phyloP scores from a whole-genome alignment of 495 filamentous ascomycete genomes.

The Hamigera avellanea region DNA sequence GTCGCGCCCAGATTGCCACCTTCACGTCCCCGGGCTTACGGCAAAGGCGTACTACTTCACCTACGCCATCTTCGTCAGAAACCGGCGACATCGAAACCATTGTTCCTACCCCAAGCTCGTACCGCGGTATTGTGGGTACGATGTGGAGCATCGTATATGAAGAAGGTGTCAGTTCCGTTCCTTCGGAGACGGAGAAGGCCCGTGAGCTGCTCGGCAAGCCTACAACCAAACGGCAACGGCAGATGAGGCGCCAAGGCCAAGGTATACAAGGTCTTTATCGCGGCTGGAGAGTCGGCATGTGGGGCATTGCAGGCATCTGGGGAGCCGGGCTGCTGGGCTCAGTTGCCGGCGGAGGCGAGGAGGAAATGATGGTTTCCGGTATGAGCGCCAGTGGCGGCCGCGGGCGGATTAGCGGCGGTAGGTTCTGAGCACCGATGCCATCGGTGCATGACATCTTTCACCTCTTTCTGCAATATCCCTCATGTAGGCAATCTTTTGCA shows the following conservation, averaged over 20 bases:
- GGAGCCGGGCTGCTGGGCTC: conserved; percentile 51
- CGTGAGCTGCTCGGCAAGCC: conserved; percentile 23
- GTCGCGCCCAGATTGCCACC: conserved; percentile 71
- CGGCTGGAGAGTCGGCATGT: conserved; percentile 92
- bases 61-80: conserved; percentile 23
- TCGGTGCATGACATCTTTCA: too few relatives aligned
- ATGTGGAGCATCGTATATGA: conserved; percentile 81
- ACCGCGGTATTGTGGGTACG: conserved; percentile 71
- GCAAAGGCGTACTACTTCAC: conserved; percentile 40
- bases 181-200: conserved; percentile 23
- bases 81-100: conserved; percentile 53
- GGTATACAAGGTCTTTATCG: conserved; percentile 78
- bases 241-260: conserved; percentile 55
- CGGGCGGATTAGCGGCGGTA: conserved; percentile 21
- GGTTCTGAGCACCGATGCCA: conserved; percentile 13
- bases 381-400: conserved; percentile 10
- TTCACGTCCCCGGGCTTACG: conserved; percentile 34
- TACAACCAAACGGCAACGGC: conserved; percentile 15
- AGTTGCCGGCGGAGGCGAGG: conserved; percentile 24
- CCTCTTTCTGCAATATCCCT: too few relatives aligned
- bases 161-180: conserved; percentile 47
- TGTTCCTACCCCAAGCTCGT: conserved; percentile 49
- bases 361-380: conserved; percentile 18
- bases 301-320: conserved; percentile 88
- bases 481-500: too few relatives aligned